Base-by-base conservation (phyloP, 805 yeast genomes). In the Clavispora santaluciae region DNA sequence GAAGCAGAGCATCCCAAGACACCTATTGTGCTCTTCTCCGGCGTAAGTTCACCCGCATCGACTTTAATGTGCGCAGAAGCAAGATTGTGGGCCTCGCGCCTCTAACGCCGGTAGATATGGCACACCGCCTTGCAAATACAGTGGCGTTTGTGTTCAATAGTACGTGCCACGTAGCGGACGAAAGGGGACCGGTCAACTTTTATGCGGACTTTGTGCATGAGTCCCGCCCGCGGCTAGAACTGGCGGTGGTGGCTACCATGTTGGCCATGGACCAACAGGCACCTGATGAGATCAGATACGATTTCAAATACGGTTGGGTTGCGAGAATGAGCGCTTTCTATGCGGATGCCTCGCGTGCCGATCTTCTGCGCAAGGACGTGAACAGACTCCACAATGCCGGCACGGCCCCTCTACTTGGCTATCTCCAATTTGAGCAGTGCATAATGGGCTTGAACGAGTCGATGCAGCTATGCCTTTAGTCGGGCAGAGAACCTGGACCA, bases 1-100 rank as follows among this genome's bases (percentile, higher is more conserved):
- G 42, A 6, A 51, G 49, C 7, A 26, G 28, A 16, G 33, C 44
- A 22, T 24, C 25, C 15, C 39, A 23, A 5, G 40, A 49, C 7
- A 42, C 48, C 22, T 64, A 57, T 43, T 42, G 42, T 20, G 53
- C 47, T 8, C 36, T 58, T 9, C 25, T 66, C 33, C 53, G 64
- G 38, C 49, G 68, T 29, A 43, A 36, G 17, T 60, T 67, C 30
- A 7, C 17, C 9, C 35, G 21, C 26, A 29, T 28, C 13, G 44
- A 45, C 33, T 40, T 42, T 37, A 33, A 47, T 5, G 15, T 31
- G 11, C 46, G 55, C 13, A 46, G 55, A 13, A 20, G 17, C 5
- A 25, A 22, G 13, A 6, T 51, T 6, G 35, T 51, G 3, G 45
- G 39, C 3, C 9, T 41, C 3, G 35, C 22, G 4, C 35, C 43